Percentiles rank a stretch among this genome's conserved stretches.
These are phyloP conservation scores for Lecanicillium sp. DNA, from an alignment of 2,329 filamentous ascomycete genomes.

Conservation along the genomic window DNA sequence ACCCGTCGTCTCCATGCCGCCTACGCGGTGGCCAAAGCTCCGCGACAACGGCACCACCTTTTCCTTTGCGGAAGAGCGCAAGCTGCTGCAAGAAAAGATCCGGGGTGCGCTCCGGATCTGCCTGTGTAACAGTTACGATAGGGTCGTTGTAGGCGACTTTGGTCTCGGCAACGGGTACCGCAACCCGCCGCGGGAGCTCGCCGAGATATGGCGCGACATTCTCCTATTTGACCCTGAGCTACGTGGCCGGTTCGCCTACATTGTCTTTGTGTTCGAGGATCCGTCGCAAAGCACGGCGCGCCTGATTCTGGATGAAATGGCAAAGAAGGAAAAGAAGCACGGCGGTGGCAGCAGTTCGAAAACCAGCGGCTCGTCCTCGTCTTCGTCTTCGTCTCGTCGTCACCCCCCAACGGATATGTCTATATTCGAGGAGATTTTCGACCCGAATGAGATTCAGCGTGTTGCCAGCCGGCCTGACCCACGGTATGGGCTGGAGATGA, in stretches of 20 bases:
- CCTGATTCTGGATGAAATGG: constrained; percentile 46
- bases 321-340: constrained; percentile 39
- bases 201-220: constrained; percentile 58
- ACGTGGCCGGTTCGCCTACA: constrained; percentile 51
- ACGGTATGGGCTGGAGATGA: constrained; percentile 45
- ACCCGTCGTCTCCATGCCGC: constrained; percentile 67
- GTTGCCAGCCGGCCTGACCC: constrained; percentile 45
- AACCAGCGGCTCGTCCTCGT: constrained; percentile 15
- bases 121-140: constrained; percentile 47
- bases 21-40: constrained; percentile 66
- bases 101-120: constrained; percentile 64
- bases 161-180: constrained; percentile 56
- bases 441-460: constrained; percentile 38
- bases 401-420: constrained; percentile 36
- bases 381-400: constrained; percentile 17
- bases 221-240: constrained; percentile 56
- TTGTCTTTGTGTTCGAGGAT: constrained; percentile 60
- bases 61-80: constrained; percentile 63
- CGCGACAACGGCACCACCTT: constrained; percentile 60
- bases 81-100: constrained; percentile 67
- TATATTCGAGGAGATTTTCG: constrained; percentile 48
- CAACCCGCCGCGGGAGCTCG: constrained; percentile 58
- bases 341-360: constrained; percentile 17
- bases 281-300: constrained; percentile 43
- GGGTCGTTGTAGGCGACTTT: constrained; percentile 57